Evolutionary conservation across 495 filamentous ascomycete genomes (phyloP).

Genomic region (Trichoderma parareesei): DNA sequence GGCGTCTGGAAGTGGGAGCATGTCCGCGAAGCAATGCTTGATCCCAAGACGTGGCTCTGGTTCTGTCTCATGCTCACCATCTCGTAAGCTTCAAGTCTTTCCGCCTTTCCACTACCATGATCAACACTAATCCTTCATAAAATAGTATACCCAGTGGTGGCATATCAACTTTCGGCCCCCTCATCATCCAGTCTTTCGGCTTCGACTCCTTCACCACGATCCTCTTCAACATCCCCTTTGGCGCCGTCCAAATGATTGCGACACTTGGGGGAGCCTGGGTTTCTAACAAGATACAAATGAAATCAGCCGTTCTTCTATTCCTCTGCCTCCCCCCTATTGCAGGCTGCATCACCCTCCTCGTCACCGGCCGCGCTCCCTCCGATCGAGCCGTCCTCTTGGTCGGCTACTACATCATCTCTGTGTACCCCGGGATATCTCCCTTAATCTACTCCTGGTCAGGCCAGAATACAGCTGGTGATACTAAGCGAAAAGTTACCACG

Average conservation of each 20-base stretch:
- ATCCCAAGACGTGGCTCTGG: slow-evolving; percentile 56
- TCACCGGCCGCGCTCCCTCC: slow-evolving; percentile 34
- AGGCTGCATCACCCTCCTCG: slow-evolving; percentile 47
- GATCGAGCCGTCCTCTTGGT: slow-evolving; percentile 44
- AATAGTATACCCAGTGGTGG: slow-evolving; percentile 51
- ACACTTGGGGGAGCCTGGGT: slow-evolving; percentile 50
- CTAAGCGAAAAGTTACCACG: slow-evolving; percentile 54
- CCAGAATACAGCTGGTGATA: slow-evolving; percentile 56
- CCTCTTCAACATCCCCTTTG: slow-evolving; percentile 57
- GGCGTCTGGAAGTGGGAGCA: slow-evolving; percentile 56
- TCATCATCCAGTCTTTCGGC: slow-evolving; percentile 53
- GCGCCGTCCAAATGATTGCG: slow-evolving; percentile 50
- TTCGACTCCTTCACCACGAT: slow-evolving; percentile 51
- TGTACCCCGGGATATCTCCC: slow-evolving; percentile 53
- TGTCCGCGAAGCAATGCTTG: slow-evolving; percentile 45
- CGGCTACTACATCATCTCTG: slow-evolving; percentile 56
- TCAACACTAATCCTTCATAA: neutral
- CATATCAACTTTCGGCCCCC: slow-evolving; percentile 53
- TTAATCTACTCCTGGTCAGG: slow-evolving; percentile 57
- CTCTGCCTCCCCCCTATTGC: slow-evolving; percentile 51
- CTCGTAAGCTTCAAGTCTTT: slow-evolving; percentile 3
- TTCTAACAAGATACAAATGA: slow-evolving; percentile 45
- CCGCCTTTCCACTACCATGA: neutral
- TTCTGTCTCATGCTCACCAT: slow-evolving; percentile 44
- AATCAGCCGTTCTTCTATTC: slow-evolving; percentile 44